Percentiles rank a stretch among this genome's conserved stretches.
These are phyloP conservation scores for Ceraceosorus guamensis DNA, from an alignment of 1,284 basidiomycete species.

Conservation along the genomic window DNA sequence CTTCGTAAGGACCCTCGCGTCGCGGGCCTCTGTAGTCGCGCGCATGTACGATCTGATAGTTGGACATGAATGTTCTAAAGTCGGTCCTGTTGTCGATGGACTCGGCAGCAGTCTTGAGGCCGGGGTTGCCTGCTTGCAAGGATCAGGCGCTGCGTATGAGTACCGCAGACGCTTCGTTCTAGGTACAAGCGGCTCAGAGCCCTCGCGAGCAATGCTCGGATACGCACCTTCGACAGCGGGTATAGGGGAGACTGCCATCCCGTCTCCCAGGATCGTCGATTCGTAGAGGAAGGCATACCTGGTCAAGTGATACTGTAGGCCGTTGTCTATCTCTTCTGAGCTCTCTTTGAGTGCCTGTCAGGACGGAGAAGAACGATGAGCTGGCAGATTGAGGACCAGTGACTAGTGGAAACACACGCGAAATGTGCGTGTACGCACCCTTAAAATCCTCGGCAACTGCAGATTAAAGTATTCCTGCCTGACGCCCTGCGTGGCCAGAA, in stretches of 20 bases:
- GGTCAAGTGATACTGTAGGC: slow-evolving; percentile 90
- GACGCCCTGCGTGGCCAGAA: slow-evolving; percentile 79
- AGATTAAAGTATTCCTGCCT: slow-evolving; percentile 94
- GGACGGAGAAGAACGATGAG: slow-evolving; percentile 50
- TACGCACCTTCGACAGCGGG: neutral
- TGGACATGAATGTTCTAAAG: slow-evolving; percentile 95
- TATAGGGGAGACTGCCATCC: slow-evolving; percentile 70
- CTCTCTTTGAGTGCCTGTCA: slow-evolving; percentile 77
- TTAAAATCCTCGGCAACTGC: slow-evolving; percentile 82
- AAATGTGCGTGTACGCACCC: too few relatives aligned
- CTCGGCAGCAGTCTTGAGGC: slow-evolving; percentile 79
- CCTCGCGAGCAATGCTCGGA: too few relatives aligned
- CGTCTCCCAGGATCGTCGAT: slow-evolving; percentile 79
- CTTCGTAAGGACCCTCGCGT: slow-evolving; percentile 48
- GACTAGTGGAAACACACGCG: too few relatives aligned
- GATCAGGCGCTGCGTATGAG: too few relatives aligned
- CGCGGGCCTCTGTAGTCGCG: slow-evolving; percentile 52
- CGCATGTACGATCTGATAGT: slow-evolving; percentile 77
- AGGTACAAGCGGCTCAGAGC: too few relatives aligned
- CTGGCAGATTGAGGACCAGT: slow-evolving; percentile 52
- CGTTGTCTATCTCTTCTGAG: slow-evolving; percentile 90
- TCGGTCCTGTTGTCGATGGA: slow-evolving; percentile 87
- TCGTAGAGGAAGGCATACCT: slow-evolving; percentile 92
- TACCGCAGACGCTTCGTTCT: too few relatives aligned
- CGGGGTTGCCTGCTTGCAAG: too few relatives aligned